phyloP scores from a whole-genome alignment of 208 protist species.

The Zelonia costaricensis region DNA sequence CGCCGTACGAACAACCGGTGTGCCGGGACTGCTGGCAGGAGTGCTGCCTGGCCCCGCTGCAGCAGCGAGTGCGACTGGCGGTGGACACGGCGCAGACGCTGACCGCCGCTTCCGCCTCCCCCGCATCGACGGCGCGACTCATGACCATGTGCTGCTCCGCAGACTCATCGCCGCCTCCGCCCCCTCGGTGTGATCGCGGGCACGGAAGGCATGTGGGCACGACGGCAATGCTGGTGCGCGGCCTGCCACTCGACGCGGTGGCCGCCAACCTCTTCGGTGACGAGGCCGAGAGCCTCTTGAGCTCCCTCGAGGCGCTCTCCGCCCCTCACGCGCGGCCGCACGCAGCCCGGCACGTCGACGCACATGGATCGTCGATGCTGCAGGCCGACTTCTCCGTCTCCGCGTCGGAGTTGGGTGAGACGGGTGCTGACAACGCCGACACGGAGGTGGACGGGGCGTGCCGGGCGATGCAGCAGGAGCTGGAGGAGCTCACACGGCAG shows the following conservation, averaged over 20 bases:
- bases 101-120: neutral
- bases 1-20: constrained; percentile 18
- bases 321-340: neutral
- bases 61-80: constrained; percentile 7
- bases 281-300: neutral
- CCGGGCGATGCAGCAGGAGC: too few species aligned
- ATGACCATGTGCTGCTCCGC: constrained; percentile 8
- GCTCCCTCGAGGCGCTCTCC: constrained; percentile 7
- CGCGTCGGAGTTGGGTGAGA: too few species aligned
- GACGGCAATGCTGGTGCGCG: neutral
- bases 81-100: constrained; percentile 7
- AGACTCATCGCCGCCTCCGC: too few species aligned
- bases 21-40: constrained; percentile 22
- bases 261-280: constrained; percentile 17
- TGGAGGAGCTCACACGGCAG: constrained; percentile 16
- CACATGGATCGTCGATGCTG: neutral
- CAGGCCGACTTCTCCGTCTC: too few species aligned
- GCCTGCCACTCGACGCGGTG: constrained; percentile 20
- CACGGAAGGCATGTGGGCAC: too few species aligned
- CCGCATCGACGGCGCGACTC: neutral
- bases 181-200: neutral
- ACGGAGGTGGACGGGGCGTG: too few species aligned
- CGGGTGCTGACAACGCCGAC: too few species aligned
- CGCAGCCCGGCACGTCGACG: neutral
- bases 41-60: constrained; percentile 10